Evolutionary conservation across 345 rosid species (phyloP), one percentile per base, ranked within the genome.

Genomic region (Streptanthus diversifolius): DNA sequence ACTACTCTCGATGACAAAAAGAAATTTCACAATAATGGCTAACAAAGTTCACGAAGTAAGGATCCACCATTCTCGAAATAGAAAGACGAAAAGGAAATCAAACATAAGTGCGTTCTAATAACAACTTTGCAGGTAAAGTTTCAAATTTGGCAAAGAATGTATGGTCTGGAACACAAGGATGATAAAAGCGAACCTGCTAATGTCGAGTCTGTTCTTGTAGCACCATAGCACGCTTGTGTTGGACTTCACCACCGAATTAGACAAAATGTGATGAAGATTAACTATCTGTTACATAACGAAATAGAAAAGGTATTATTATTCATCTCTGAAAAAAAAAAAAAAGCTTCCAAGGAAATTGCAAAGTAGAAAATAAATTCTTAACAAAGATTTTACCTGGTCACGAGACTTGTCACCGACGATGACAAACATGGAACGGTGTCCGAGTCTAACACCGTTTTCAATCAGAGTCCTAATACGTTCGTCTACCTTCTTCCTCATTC

Each of bases 401-500:
- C 96, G 96, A 15, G 95, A 87, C 84, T 95, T 91, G 85, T 95
- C 99, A 30, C 98, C 99, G 49, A 92, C 69, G 53, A 95, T 85
- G 77, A 95, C 84, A 66, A 91, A 90, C 84, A 95, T 74, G 35
- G 98, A 95, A 68, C 99, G 97, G 78, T 95, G 98, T 24, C 88
- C 86, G 29, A 71, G 75, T 64, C 88, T 91, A 75, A 92, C 97
- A 37, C 98, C 99, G 80, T 90, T 91, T 67, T 95, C 97, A 44
- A 95, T 91, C 27, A 95, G 84, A 39, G 96, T 91, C 77, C 98
- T 79, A 63, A 95, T 90, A 11, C 97, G 87, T 19, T 91, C 99
- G 75, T 95, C 98, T 45, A 90, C 98, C 82, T 91, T 95, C 88
- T 95, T 91, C 90, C 90, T 90, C 99, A 95, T 95, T 24, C 56